Base-by-base conservation (phyloP, 164 flowering plant species). In the Chimonanthus salicifolius region DNA sequence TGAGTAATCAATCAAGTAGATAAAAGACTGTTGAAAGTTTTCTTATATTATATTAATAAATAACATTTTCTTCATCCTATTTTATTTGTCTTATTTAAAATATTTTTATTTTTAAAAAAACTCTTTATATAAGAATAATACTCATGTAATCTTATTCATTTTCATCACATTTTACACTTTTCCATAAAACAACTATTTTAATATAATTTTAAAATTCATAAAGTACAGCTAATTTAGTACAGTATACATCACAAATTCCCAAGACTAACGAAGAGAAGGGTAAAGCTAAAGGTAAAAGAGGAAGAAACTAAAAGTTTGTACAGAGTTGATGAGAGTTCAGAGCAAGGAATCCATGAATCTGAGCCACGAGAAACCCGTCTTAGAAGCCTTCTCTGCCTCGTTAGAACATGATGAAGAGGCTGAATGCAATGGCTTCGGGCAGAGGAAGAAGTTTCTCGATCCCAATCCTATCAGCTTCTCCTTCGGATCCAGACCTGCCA, bases 401-500 rank as follows among this genome's bases (percentile, higher is more conserved):
- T 80, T 85, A 0, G 90, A 87, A 65, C 99, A 90, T 0, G 88
- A 79, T 4, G 87, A 33, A 16, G 44, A 47, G 49, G 74, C 82
- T 3, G 67, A 79, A 8, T 10, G 49, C 7, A n/a, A 63, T 1
- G 70, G 16, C 69, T 77, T 83, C 3, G 76, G 84, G 75, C 94
- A 93, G 9, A 93, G 76, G 71, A 93, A 95, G 81, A 90, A 95
- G 82, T 95, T 95, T 66, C 99, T 84, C 7, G 98, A 95, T 7
- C 98, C 99, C 69, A 95, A 72, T 16, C 49, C 67, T 67, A 86
- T 83, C 73, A 95, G 83, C 82, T 92, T 87, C 86, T 84, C 94
- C 51, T 86, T 80, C 50, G 86, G 82, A 62, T 85, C 88, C 81
- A 95, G 77, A 79, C 97, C 99, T 95, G 83, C 3, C 20, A 49